These are phyloP conservation scores for Lactarius tabidus DNA, from an alignment of 768 basidiomycete genomes.

Conservation along the genomic window DNA sequence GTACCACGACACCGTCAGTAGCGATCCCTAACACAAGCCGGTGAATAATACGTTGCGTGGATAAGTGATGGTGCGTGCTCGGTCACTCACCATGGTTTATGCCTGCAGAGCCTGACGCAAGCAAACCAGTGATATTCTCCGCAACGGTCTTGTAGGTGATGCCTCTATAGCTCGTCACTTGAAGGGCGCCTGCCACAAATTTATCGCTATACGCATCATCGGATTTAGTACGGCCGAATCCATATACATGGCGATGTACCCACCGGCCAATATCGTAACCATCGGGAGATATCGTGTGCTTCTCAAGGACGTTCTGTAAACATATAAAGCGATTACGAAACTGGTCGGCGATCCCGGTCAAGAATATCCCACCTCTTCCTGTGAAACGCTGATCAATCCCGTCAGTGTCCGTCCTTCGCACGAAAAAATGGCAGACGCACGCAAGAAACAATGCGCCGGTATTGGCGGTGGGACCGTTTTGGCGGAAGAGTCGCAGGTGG, in stretches of 20 bases:
- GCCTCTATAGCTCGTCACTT: conserved; percentile 3
- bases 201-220: conserved; percentile 5
- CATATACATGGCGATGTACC: not conserved
- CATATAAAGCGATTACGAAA: not conserved
- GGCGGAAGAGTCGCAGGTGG: conserved; percentile 29
- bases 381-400: conserved; percentile 25
- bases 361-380: conserved; percentile 25
- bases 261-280: conserved; percentile 36
- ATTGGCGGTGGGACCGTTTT: conserved; percentile 32
- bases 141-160: conserved; percentile 43
- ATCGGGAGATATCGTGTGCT: conserved; percentile 30
- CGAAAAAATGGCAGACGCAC: conserved; percentile 27
- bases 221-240: not conserved
- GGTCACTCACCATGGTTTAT: conserved; percentile 46
- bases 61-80: not conserved
- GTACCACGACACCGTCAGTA: conserved; percentile 16
- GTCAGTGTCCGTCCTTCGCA: not conserved
- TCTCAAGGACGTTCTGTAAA: conserved; percentile 18
- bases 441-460: conserved; percentile 37
- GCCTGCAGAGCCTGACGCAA: conserved; percentile 47
- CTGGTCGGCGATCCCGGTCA: not conserved
- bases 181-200: conserved; percentile 12
- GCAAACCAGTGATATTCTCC: conserved; percentile 49
- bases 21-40: conserved; percentile 13
- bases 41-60: not conserved